These are phyloP conservation scores for Coemansia sp. DNA, from an alignment of 192 early-diverging fungal genomes.

Conservation along the genomic window DNA sequence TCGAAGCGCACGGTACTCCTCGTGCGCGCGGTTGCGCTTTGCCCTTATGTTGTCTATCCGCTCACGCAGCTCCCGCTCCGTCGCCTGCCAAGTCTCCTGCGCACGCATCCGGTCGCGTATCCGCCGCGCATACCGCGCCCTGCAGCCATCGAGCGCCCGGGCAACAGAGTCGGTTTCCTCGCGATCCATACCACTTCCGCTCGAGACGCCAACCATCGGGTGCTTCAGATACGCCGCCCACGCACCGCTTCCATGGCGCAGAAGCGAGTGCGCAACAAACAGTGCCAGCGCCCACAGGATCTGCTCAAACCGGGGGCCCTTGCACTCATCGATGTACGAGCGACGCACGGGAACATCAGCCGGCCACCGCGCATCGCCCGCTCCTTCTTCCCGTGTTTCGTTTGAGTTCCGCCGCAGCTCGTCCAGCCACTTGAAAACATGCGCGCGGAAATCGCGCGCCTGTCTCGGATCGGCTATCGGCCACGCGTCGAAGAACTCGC, in stretches of 20 bases:
- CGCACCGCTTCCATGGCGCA: slow-evolving; percentile 8
- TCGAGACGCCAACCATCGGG: neutral
- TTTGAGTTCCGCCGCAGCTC: slow-evolving; percentile 52
- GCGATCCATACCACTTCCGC: neutral
- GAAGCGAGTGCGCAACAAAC: slow-evolving; percentile 9
- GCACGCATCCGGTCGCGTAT: slow-evolving; percentile 39
- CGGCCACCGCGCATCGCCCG: slow-evolving; percentile 18
- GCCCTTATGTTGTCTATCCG: neutral
- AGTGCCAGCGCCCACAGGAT: slow-evolving; percentile 34
- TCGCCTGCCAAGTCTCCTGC: slow-evolving; percentile 23
- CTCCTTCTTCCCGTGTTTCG: slow-evolving; percentile 12
- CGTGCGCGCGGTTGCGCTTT: slow-evolving; percentile 5
- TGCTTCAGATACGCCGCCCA: slow-evolving; percentile 19
- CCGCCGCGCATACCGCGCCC: slow-evolving; percentile 30
- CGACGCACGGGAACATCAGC: slow-evolving; percentile 39
- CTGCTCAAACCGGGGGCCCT: slow-evolving; percentile 41
- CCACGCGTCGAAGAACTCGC: slow-evolving; percentile 59
- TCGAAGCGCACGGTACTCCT: slow-evolving; percentile 26
- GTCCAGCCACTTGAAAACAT: slow-evolving; percentile 63
- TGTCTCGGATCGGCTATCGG: slow-evolving; percentile 58
- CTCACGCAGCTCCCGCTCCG: slow-evolving; percentile 6
- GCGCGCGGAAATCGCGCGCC: slow-evolving; percentile 59
- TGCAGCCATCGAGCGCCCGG: slow-evolving; percentile 9
- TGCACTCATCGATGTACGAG: slow-evolving; percentile 54
- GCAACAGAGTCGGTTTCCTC: neutral